Base-by-base conservation (phyloP, 2,329 filamentous ascomycete genomes). In the Pseudomassariella vexata region DNA sequence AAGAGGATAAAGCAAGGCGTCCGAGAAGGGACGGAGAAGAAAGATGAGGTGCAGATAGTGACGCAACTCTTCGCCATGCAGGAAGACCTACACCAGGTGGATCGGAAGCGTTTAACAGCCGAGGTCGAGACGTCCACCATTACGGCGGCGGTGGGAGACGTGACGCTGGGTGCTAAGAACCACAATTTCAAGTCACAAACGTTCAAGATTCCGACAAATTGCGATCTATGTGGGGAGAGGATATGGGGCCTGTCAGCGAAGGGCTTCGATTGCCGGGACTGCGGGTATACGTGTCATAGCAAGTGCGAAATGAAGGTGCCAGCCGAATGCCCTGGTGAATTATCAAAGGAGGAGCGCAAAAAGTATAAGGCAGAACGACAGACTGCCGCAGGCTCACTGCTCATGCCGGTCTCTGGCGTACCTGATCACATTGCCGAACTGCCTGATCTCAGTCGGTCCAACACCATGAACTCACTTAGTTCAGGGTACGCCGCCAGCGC, bases 271-370 rank as follows among this genome's bases (percentile, higher is more conserved):
- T 98, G 92, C 53, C 78, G 84, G 46, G 90, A 96, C 57, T 98
- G 92, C 52, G 92, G 94, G 20, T 98, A 95, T 62, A 95, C 89
- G 2, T 98, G 92, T 53, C 92, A 98, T 62, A 94, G 82, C 67
- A 98, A 98, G 63, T 98, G 92, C 57, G 87, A 98, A 65, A 92
- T 98, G 82, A 98, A 96, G 61, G 92, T 96, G 0, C 88, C 92
- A 1, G 85, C 92, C 6, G 86, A 95, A 53, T 98, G 92, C 52
- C 92, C 92, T 0, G 92, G 92, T 30, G 92, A 96, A 53, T 79
- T 92, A 53, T 82, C 72, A 41, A 98, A 96, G 60, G 92, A 96
- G 41, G 89, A 95, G 49, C 89, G 82, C 65, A 98, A 95, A 68
- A 94, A 89, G 50, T 70, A 94, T 46, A 96, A 96, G 60, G 73